A percentile compares a stretch with the other conserved stretches of the same genome.
Conservation (phyloP, 257 asterid genomes). For the Eucommia ulmoides region DNA sequence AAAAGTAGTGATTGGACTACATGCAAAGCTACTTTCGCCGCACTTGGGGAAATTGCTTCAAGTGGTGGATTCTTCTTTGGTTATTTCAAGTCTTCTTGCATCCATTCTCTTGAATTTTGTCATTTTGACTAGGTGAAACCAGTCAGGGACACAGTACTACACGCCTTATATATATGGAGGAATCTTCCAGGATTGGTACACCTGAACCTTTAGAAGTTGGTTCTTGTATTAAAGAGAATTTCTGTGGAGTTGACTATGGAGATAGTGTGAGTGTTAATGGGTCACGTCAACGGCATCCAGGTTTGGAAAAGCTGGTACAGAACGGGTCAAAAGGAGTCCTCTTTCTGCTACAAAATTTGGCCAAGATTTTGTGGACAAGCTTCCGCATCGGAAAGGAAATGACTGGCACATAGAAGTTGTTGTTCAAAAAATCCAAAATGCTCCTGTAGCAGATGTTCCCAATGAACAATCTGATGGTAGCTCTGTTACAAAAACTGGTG, state of each 20-base stretch:
- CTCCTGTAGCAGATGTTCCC: conserved; percentile 27
- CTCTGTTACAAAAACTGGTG: conserved; percentile 55
- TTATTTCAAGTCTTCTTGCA: conserved; percentile 53
- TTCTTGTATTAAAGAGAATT: conserved; percentile 66
- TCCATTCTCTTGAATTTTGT: conserved; percentile 76
- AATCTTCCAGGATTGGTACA: conserved; percentile 55
- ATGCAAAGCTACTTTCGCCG: conserved; percentile 79
- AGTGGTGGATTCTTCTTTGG: conserved; percentile 53
- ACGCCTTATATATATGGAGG: conserved; percentile 83
- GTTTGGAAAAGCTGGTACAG: conserved; percentile 29
- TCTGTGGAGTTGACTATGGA: conserved; percentile 54
- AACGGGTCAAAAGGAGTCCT: conserved; percentile 37
- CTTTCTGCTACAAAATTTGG: conserved; percentile 46
- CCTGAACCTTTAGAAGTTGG: conserved; percentile 91
- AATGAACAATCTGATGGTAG: conserved; percentile 66
- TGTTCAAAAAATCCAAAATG: conserved; percentile 42
- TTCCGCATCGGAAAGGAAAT: conserved; percentile 44
- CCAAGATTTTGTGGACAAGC: conserved; percentile 36
- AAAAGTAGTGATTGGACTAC: conserved; percentile 87
- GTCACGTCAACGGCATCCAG: conserved; percentile 38
- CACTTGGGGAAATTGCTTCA: conserved; percentile 83
- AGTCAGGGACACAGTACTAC: conserved; percentile 80
- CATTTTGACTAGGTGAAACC: conserved; percentile 97
- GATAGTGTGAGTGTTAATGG: conserved; percentile 48
- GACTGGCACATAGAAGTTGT: conserved; percentile 78